A percentile compares a stretch with the other conserved stretches of the same genome.
phyloP scores from a whole-genome alignment of 2,329 filamentous ascomycete species.

The Thielaviopsis musarum region DNA sequence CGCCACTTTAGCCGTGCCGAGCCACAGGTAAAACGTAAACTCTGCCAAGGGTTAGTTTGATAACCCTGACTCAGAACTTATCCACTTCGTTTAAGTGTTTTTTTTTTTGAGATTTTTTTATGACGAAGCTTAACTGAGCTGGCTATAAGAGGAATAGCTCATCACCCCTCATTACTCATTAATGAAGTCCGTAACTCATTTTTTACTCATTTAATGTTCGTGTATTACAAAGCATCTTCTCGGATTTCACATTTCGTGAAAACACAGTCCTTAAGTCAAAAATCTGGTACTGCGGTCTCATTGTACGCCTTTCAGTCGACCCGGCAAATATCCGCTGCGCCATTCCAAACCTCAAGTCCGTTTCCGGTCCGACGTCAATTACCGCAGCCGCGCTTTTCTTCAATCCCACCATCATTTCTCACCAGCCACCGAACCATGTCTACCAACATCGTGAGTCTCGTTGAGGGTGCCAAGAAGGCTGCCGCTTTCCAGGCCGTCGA shows the following conservation, averaged over 20 bases:
- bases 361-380: background rate
- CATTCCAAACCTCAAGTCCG: background rate
- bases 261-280: background rate
- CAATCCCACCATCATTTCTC: background rate
- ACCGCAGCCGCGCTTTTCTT: background rate
- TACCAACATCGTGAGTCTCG: slow-evolving; percentile 21
- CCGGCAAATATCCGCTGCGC: background rate
- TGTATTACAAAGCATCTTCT: background rate
- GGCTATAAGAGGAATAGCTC: slow-evolving; percentile 1
- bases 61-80: background rate
- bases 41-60: background rate
- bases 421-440: slow-evolving; percentile 18
- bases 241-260: background rate
- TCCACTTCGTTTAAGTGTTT: background rate
- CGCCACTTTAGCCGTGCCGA: background rate
- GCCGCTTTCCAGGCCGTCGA: slow-evolving; percentile 59
- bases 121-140: background rate
- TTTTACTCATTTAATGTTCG: background rate
- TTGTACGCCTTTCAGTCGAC: background rate
- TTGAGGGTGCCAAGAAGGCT: slow-evolving; percentile 59
- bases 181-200: background rate
- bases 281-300: background rate
- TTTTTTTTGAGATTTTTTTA: background rate
- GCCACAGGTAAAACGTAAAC: background rate
- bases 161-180: background rate